A percentile compares a stretch with the other conserved stretches of the same genome.
phyloP scores from a whole-genome alignment of 2,329 filamentous ascomycete species.

The Colletotrichum incanum region DNA sequence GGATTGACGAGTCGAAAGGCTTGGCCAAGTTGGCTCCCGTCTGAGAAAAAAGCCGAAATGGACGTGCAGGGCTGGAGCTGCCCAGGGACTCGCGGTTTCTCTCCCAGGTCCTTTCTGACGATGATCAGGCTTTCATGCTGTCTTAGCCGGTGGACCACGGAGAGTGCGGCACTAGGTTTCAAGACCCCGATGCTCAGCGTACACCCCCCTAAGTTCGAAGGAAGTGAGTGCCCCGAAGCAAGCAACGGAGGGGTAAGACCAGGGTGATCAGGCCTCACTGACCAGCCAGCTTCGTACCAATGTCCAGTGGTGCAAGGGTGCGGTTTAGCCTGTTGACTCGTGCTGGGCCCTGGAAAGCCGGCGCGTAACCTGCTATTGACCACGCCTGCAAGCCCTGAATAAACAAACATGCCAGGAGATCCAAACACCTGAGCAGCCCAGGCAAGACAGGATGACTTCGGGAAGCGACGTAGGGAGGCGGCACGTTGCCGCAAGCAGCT shows the following conservation, averaged over 20 bases:
- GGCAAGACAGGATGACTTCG: not conserved
- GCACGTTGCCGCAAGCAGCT: slow-evolving; percentile 16
- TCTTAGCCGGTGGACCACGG: not conserved
- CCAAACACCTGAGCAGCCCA: not conserved
- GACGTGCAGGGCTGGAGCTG: slow-evolving; percentile 17
- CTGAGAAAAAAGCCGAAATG: slow-evolving; percentile 1
- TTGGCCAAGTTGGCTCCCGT: slow-evolving; percentile 23
- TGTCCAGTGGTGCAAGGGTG: slow-evolving; percentile 5
- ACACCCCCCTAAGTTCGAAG: not conserved
- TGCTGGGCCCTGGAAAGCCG: not conserved
- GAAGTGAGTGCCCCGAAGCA: slow-evolving; percentile 1
- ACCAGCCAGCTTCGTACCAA: slow-evolving; percentile 8
- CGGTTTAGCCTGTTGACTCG: not conserved
- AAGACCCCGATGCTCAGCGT: slow-evolving; percentile 4
- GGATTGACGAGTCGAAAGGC: slow-evolving; percentile 9
- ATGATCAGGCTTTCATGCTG: slow-evolving; percentile 25
- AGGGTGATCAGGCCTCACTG: slow-evolving; percentile 13
- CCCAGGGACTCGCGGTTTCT: not conserved
- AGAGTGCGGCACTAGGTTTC: slow-evolving; percentile 17
- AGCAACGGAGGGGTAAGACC: not conserved
- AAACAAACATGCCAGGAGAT: not conserved
- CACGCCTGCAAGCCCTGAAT: not conserved
- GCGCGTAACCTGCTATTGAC: not conserved
- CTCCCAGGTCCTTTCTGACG: slow-evolving; percentile 1
- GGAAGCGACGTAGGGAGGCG: not conserved